Conservation (phyloP, 208 protist genomes). For the Acanthamoeba healyi region DNA sequence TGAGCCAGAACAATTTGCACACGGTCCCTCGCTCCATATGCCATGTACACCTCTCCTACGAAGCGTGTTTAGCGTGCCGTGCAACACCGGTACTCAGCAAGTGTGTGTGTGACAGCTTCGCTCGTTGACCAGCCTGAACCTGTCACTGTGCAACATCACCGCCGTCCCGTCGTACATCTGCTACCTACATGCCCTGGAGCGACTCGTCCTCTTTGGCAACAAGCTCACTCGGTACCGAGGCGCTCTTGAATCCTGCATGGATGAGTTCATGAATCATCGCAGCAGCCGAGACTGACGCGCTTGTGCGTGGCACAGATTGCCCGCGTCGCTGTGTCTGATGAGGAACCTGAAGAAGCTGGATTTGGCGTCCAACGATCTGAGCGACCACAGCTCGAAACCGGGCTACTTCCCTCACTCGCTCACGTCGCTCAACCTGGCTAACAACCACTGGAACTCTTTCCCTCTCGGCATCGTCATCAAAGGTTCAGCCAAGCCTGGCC, state of each 20-base stretch:
- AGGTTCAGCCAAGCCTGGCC: too few relatives aligned
- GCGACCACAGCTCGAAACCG: neutral
- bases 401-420: slow-evolving; percentile 9
- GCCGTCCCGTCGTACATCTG: neutral
- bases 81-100: too few relatives aligned
- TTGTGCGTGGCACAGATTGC: neutral
- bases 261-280: too few relatives aligned
- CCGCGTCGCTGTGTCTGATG: neutral
- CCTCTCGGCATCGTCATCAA: slow-evolving; percentile 6
- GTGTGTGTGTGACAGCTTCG: too few relatives aligned
- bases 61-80: neutral
- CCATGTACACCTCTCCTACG: neutral
- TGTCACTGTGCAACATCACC: neutral
- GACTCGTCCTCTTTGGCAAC: neutral
- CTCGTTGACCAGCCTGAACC: slow-evolving; percentile 13
- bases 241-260: too few relatives aligned
- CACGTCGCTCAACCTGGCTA: neutral
- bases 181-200: neutral
- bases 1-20: neutral
- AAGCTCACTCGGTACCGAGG: neutral
- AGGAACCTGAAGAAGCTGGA: neutral
- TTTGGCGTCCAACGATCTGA: neutral
- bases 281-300: too few relatives aligned
- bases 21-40: neutral
- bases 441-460: slow-evolving; percentile 8